phyloP scores from a whole-genome alignment of 257 asterid genomes.

The Echites panduratus region DNA sequence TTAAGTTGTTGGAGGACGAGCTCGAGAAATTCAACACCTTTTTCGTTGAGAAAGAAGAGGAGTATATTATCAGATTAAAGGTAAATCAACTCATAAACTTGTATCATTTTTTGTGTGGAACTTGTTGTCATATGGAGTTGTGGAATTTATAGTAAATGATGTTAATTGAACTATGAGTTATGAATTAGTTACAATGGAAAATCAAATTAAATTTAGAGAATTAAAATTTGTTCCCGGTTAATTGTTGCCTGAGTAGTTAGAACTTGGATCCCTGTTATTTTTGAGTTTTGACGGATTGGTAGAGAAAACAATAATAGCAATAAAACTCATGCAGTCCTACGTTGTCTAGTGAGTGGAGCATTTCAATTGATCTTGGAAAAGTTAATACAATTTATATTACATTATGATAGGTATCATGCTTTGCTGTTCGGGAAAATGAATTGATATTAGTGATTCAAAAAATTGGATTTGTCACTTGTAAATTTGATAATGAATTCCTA shows the following conservation, averaged over 20 bases:
- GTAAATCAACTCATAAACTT: constrained; percentile 15
- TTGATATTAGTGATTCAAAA: background rate
- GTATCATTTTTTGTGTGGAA: background rate
- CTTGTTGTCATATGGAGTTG: background rate
- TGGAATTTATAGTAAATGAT: background rate
- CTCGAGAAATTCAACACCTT: constrained; percentile 83
- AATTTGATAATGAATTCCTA: background rate
- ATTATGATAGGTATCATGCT: no score
- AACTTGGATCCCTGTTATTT: background rate
- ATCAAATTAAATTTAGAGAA: background rate
- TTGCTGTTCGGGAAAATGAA: background rate
- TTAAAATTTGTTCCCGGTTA: background rate
- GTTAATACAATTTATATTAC: background rate
- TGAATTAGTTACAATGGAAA: background rate
- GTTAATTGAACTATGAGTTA: background rate
- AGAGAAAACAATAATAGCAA: background rate
- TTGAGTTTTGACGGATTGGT: background rate
- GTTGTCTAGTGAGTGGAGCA: background rate
- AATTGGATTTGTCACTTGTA: background rate
- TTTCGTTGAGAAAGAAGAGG: constrained; percentile 89
- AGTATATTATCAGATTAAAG: constrained; percentile 76
- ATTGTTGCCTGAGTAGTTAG: background rate
- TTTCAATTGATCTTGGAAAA: background rate
- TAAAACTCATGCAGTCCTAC: background rate
- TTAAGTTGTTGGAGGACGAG: constrained; percentile 76